phyloP scores from a whole-genome alignment of 2,329 filamentous ascomycete species.

The Phialocephala sp. region DNA sequence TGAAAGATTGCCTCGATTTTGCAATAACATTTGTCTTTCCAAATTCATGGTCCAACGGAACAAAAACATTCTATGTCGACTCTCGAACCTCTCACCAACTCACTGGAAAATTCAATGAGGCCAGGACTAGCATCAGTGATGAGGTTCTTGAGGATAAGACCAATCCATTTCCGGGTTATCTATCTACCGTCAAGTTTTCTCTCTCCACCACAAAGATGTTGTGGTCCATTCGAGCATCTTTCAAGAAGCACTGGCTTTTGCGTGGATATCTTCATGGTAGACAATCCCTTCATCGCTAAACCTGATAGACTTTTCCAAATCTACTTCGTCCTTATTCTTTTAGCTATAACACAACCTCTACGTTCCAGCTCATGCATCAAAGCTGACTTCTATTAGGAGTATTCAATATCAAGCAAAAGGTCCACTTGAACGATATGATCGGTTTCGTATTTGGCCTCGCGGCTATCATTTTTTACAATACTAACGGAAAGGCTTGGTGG shows the following conservation, averaged over 20 bases:
- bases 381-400: constrained; percentile 10
- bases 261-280: constrained; percentile 37
- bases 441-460: constrained; percentile 38
- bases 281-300: not conserved
- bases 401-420: constrained; percentile 26
- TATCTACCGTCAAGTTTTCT: constrained; percentile 44
- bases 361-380: too few relatives aligned
- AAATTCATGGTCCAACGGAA: constrained; percentile 62
- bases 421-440: constrained; percentile 38
- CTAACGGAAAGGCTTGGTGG: constrained; percentile 40
- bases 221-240: constrained; percentile 58
- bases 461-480: constrained; percentile 40
- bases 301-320: not conserved
- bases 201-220: constrained; percentile 39
- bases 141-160: constrained; percentile 37
- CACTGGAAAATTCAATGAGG: constrained; percentile 23
- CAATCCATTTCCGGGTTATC: constrained; percentile 48
- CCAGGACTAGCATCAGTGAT: constrained; percentile 25
- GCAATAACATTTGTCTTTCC: constrained; percentile 75
- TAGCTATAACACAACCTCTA: too few relatives aligned
- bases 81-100: constrained; percentile 41
- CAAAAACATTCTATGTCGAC: constrained; percentile 55
- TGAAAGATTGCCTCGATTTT: constrained; percentile 74
- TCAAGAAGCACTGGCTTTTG: constrained; percentile 57
- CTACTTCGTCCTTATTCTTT: too few relatives aligned